Evolutionary conservation across 345 rosid genomes (phyloP), one percentile per base, ranked within the genome.

Genomic region (Sonneratia alba): DNA sequence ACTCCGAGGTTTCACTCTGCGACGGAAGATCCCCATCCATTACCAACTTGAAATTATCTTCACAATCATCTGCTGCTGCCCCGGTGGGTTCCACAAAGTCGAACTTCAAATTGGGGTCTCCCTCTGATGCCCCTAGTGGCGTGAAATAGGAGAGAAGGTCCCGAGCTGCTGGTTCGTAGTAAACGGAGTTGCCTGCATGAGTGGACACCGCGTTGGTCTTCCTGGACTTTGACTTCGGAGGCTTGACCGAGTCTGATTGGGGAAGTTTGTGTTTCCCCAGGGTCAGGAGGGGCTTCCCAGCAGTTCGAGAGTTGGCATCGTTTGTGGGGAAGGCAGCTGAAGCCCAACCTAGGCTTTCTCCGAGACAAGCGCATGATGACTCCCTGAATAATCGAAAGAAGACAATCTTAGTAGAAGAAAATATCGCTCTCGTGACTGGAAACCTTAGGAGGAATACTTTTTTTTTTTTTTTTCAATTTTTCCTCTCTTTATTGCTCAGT

Each of bases 221-320:
- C 70, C 86, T 88, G 62, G 73, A 67, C 79, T 92, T 96, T 49
- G 84, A 82, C 76, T 88, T 88, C 45, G 88, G 65, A 56, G 87
- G 84, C 87, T 82, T 92, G 57, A 68, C 40, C 32, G 88, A 68
- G 70, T 92, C 96, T 2, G 87, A 71, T 51, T 70, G 68, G 0
- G 83, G 34, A 24, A 83, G 88, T 75, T 85, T 96, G 82, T 92
- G 96, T 85, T 96, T 96, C 57, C 98, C 99, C 78, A 86, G 76
- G 68, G 83, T 70, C 75, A 76, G 87, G 42, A 76, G 87, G 42
- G 75, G 69, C 77, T 88, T 90, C 18, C 72, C 51, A 45, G 80
- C 79, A 66, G 88, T 66, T 24, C 91, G 89, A 3, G 80, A 72
- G 77, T 81, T 90, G 48, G 72, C 66, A 79, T 91, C 99, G 69